These are phyloP conservation scores for Russula virescens DNA, from an alignment of 768 basidiomycete genomes.

Conservation along the genomic window DNA sequence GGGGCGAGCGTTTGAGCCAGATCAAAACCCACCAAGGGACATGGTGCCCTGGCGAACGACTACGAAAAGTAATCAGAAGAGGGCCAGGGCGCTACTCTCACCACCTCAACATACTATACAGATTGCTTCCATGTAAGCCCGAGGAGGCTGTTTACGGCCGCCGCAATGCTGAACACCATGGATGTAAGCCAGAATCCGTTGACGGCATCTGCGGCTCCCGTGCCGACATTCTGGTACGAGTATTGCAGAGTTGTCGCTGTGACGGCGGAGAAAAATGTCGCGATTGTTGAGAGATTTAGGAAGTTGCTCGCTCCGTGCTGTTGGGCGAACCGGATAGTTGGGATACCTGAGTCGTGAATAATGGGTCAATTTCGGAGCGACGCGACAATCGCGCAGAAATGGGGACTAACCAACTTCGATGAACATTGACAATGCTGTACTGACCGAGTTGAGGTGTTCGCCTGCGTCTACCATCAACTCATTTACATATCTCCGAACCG, in stretches of 20 bases:
- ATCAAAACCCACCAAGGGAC: conserved; percentile 82
- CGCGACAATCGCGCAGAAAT: conserved; percentile 12
- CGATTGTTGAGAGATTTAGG: conserved; percentile 70
- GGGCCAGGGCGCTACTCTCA: conserved; percentile 29
- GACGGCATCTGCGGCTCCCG: conserved; percentile 43
- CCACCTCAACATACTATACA: conserved; percentile 52
- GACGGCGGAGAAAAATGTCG: conserved; percentile 72
- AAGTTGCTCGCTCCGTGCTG: conserved; percentile 66
- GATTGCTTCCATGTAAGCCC: conserved; percentile 77
- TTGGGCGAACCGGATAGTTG: conserved; percentile 70
- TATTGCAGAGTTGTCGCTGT: conserved; percentile 71
- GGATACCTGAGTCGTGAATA: conserved; percentile 45
- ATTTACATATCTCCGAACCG: conserved; percentile 72
- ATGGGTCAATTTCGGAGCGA: not conserved
- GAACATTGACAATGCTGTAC: conserved; percentile 60
- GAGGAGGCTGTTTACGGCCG: conserved; percentile 71
- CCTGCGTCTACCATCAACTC: conserved; percentile 68
- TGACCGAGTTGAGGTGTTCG: conserved; percentile 64
- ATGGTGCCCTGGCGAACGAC: conserved; percentile 68
- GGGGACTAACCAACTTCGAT: conserved; percentile 61
- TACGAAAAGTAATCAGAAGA: conserved; percentile 27
- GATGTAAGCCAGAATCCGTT: conserved; percentile 74
- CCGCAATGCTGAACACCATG: conserved; percentile 72
- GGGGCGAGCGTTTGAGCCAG: conserved; percentile 80
- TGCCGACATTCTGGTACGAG: conserved; percentile 47